These are phyloP conservation scores for Diutina ranongensis DNA, from an alignment of 1,139 yeast species.

Conservation along the genomic window DNA sequence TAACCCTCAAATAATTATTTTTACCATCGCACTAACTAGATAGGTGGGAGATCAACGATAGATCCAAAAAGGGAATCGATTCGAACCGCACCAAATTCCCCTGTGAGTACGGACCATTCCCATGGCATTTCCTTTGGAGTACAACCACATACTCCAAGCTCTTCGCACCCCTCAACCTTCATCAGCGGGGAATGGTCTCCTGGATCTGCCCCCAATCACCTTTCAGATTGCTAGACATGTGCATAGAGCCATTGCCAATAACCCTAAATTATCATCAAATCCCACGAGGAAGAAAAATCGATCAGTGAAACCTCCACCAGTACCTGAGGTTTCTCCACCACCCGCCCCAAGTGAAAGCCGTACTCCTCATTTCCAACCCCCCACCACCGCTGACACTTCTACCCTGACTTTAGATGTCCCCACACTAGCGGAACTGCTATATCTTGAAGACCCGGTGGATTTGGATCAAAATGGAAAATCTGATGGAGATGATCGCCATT, in stretches of 20 bases:
- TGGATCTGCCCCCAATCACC: conserved; percentile 1
- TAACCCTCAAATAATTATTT: no score
- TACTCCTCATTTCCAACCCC: not conserved
- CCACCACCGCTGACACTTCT: not conserved
- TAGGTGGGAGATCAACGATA: no score
- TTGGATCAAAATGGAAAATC: not conserved
- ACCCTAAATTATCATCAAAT: not conserved
- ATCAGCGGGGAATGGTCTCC: not conserved
- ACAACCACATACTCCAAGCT: not conserved
- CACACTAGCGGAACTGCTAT: not conserved
- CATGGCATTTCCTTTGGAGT: conserved; percentile 6
- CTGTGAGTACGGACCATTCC: no score
- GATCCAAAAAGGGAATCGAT: no score
- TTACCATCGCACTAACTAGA: no score
- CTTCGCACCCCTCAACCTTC: not conserved
- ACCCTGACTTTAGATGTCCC: conserved; percentile 3
- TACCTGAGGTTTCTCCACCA: not conserved
- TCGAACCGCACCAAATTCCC: no score
- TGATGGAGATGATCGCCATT: not conserved
- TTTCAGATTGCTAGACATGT: conserved; percentile 3
- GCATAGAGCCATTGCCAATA: not conserved
- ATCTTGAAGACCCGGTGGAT: not conserved
- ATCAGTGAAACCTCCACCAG: not conserved
- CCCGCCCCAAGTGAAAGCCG: not conserved
- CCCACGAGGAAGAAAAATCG: not conserved